Evolutionary conservation across 1,284 basidiomycete genomes (phyloP).

Genomic region (Ganoderma lucidum): DNA sequence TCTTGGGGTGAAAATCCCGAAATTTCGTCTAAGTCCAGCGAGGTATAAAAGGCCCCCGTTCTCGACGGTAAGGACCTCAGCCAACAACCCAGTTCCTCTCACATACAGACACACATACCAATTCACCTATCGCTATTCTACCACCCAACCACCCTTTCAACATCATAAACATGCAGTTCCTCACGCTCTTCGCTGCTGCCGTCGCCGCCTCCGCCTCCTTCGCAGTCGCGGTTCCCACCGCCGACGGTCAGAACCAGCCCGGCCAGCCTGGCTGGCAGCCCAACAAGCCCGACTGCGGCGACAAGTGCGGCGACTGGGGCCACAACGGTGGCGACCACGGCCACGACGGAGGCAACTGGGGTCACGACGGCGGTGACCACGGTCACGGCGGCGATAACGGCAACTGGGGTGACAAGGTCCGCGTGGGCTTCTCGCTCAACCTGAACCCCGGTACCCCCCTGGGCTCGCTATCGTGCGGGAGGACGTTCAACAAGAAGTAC

Average conservation of each 20-base stretch:
- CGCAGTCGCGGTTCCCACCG: not conserved
- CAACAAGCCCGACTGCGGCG: not conserved
- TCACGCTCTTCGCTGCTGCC: not conserved
- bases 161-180: slow-evolving; percentile 3
- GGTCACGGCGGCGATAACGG: not conserved
- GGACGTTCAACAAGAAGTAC: not conserved
- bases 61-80: not conserved
- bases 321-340: not conserved
- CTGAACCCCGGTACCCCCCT: not conserved
- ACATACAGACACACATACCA: not conserved
- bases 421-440: slow-evolving; percentile 1
- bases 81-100: not conserved
- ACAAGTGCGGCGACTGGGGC: not conserved
- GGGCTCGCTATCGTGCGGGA: slow-evolving; percentile 1
- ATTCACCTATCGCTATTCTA: not conserved
- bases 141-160: not conserved
- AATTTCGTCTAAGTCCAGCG: slow-evolving; percentile 1
- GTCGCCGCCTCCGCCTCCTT: not conserved
- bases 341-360: not conserved
- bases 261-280: not conserved
- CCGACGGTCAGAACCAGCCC: not conserved
- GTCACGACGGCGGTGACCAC: not conserved
- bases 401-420: not conserved
- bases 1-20: not conserved
- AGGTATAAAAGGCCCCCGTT: slow-evolving; percentile 1